Evolutionary conservation across 345 rosid species (phyloP).

Genomic region (Sonneratia alba): DNA sequence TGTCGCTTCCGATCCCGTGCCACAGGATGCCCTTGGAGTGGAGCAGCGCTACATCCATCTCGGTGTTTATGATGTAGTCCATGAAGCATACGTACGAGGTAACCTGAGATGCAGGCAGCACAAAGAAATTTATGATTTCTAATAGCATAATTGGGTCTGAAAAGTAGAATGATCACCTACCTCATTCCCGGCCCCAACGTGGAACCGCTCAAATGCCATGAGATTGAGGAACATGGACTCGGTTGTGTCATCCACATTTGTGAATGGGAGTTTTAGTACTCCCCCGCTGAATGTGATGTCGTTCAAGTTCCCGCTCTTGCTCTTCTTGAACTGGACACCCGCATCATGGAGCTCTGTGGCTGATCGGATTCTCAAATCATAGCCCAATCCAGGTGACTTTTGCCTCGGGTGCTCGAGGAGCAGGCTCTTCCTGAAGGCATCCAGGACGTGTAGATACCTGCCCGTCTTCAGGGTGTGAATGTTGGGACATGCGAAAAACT

Average conservation of each 20-base stretch:
- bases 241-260: neutral
- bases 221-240: conserved; percentile 15
- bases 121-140: no score
- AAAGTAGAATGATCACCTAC: no score
- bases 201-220: conserved; percentile 17
- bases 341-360: neutral
- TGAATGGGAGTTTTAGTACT: conserved; percentile 3
- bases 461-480: neutral
- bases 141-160: neutral
- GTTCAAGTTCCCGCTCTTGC: neutral
- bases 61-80: conserved; percentile 32
- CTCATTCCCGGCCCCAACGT: conserved; percentile 12
- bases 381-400: no score
- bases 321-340: conserved; percentile 3
- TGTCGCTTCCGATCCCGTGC: conserved; percentile 29
- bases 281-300: conserved; percentile 11
- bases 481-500: neutral
- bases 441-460: neutral
- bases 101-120: neutral
- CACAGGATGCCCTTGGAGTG: conserved; percentile 26
- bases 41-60: conserved; percentile 27
- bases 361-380: no score
- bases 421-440: neutral
- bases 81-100: conserved; percentile 22
- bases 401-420: neutral